Percentiles rank a stretch among this genome's conserved stretches.
These are phyloP conservation scores for Hermanozyma aechmeae DNA, from an alignment of 805 yeast genomes.

Conservation along the genomic window DNA sequence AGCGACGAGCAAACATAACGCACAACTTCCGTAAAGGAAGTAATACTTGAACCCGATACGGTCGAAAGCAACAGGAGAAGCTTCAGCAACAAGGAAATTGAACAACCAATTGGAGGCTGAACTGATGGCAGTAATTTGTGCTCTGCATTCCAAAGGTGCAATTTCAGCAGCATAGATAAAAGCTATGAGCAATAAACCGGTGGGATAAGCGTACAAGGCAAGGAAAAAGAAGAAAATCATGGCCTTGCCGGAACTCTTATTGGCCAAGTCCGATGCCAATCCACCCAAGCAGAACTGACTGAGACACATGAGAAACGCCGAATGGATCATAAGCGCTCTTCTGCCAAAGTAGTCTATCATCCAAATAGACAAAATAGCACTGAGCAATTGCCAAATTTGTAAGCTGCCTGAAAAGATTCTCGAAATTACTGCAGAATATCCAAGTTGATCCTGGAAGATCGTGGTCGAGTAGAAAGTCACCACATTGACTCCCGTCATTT, in stretches of 20 bases:
- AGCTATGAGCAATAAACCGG: background rate
- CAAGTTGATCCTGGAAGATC: slow-evolving; percentile 47
- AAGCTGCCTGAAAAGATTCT: too few relatives aligned
- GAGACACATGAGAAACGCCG: slow-evolving; percentile 43
- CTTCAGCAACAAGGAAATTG: background rate
- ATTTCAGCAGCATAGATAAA: background rate
- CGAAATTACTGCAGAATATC: slow-evolving; percentile 44
- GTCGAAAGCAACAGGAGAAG: background rate
- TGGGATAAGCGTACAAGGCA: background rate
- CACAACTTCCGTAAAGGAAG: background rate
- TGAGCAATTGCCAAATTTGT: slow-evolving; percentile 45
- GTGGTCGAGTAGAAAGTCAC: slow-evolving; percentile 56
- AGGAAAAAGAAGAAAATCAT: background rate
- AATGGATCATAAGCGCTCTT: slow-evolving; percentile 40
- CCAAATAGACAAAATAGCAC: slow-evolving; percentile 43
- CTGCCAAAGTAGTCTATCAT: slow-evolving; percentile 48
- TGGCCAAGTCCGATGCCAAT: slow-evolving; percentile 21
- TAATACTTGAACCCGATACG: background rate
- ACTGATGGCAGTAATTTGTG: background rate
- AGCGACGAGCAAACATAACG: background rate
- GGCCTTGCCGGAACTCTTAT: background rate
- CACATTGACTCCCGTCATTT: slow-evolving; percentile 48
- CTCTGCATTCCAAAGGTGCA: background rate
- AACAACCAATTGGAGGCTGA: background rate
- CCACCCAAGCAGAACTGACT: too few relatives aligned